Conservation (phyloP, 345 rosid species). For the Bruguiera sexangula region DNA sequence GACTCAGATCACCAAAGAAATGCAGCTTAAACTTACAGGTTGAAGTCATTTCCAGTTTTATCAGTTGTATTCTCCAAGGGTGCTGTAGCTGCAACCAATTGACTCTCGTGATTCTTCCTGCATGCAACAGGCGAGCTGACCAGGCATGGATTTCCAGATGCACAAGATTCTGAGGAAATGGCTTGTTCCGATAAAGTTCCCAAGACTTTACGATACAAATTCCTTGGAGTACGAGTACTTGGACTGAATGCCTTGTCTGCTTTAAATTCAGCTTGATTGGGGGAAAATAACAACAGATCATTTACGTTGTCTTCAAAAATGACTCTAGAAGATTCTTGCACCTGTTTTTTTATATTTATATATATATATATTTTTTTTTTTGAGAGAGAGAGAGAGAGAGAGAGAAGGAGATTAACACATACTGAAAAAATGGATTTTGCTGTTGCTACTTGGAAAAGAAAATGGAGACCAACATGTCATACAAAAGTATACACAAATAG, state of each 20-base stretch:
- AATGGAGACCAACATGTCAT: too few relatives aligned
- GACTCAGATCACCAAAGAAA: too few relatives aligned
- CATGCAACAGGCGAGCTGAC: slow-evolving; percentile 48
- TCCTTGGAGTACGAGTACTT: slow-evolving; percentile 47
- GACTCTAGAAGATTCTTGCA: slow-evolving; percentile 44
- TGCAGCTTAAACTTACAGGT: slow-evolving; percentile 49
- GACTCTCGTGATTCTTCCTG: slow-evolving; percentile 44
- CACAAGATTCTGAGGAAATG: slow-evolving; percentile 36
- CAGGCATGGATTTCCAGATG: slow-evolving; percentile 40
- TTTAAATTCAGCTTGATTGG: slow-evolving; percentile 45
- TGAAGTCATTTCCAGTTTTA: slow-evolving; percentile 40
- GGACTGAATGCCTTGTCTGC: slow-evolving; percentile 36
- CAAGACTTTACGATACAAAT: slow-evolving; percentile 34
- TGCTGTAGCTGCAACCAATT: slow-evolving; percentile 32
- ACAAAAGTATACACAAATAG: too few relatives aligned
- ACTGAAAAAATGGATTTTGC: too few relatives aligned
- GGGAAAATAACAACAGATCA: slow-evolving; percentile 50
- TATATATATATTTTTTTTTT: too few relatives aligned
- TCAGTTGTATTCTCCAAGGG: slow-evolving; percentile 30
- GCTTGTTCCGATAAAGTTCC: slow-evolving; percentile 39
- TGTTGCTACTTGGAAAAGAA: too few relatives aligned
- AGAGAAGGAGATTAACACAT: neutral
- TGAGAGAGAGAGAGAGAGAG: neutral
- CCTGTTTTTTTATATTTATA: slow-evolving; percentile 27
- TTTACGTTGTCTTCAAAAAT: slow-evolving; percentile 52